phyloP scores from a whole-genome alignment of 208 protist species.

The Leishmania martiniquensis region DNA sequence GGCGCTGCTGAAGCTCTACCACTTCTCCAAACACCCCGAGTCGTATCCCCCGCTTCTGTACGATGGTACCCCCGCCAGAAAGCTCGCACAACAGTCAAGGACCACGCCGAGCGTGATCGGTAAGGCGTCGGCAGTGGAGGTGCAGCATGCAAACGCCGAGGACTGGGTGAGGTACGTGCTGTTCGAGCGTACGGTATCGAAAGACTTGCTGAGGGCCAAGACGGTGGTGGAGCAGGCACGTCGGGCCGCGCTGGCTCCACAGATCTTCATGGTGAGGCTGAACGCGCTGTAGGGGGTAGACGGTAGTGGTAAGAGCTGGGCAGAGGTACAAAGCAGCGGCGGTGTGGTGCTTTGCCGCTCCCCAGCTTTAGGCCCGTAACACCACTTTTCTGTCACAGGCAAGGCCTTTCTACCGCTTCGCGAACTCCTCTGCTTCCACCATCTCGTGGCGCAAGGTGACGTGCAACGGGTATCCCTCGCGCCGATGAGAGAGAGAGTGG shows the following conservation, averaged over 20 bases:
- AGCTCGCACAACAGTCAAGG: not conserved
- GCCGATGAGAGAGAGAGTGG: not conserved
- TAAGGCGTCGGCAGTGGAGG: conserved; percentile 21
- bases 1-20: conserved; percentile 58
- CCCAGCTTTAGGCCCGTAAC: conserved; percentile 3
- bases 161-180: conserved; percentile 71
- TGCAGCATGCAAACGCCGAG: conserved; percentile 46
- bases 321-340: not conserved
- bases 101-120: conserved; percentile 1
- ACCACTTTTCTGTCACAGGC: not conserved
- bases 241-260: conserved; percentile 52
- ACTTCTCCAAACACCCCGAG: conserved; percentile 39
- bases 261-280: conserved; percentile 66
- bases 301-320: not conserved
- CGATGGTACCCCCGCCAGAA: conserved; percentile 20
- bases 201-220: conserved; percentile 58
- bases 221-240: conserved; percentile 57
- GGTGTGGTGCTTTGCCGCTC: conserved; percentile 4
- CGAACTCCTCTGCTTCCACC: not conserved
- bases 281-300: conserved; percentile 22
- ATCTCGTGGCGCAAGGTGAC: not conserved
- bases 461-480: not conserved
- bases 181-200: conserved; percentile 77
- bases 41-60: conserved; percentile 57
- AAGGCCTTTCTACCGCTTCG: not conserved